Percentiles rank a stretch among this genome's conserved stretches.
These are phyloP conservation scores for Apiospora aurea DNA, from an alignment of 2,329 filamentous ascomycete species.

Conservation along the genomic window DNA sequence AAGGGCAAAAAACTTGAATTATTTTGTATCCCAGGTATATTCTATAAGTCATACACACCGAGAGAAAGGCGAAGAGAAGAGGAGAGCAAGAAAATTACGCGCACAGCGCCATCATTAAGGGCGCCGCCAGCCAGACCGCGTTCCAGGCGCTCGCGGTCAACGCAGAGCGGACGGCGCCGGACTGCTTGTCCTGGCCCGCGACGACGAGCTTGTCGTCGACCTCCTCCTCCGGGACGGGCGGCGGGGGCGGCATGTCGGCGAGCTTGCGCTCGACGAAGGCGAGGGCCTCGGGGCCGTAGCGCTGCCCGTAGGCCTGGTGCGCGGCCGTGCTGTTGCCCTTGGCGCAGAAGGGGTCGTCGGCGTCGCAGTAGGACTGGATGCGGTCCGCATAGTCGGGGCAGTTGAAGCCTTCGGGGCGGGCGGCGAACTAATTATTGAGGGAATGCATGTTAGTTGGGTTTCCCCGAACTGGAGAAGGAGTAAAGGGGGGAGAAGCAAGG, in stretches of 20 bases:
- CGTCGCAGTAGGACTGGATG: constrained; percentile 65
- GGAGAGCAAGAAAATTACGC: not conserved
- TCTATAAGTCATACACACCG: not conserved
- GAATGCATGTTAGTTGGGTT: constrained; percentile 21
- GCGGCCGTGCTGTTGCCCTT: constrained; percentile 60
- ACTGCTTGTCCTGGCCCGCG: not conserved
- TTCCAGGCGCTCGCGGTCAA: not conserved
- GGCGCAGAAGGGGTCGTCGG: constrained; percentile 67
- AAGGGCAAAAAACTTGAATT: not conserved
- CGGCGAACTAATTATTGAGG: constrained; percentile 55
- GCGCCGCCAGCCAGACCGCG: not conserved
- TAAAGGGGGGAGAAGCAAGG: too few relatives aligned
- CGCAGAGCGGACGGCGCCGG: too few relatives aligned
- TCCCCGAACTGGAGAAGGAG: not conserved
- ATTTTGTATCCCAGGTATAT: not conserved
- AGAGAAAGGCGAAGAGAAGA: not conserved
- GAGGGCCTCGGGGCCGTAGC: constrained; percentile 64
- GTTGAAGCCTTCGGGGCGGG: constrained; percentile 59
- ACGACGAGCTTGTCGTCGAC: constrained; percentile 1
- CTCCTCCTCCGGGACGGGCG: not conserved
- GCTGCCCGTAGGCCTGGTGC: constrained; percentile 64
- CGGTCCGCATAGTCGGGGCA: constrained; percentile 60
- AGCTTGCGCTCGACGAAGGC: constrained; percentile 63
- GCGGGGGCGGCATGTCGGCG: constrained; percentile 11
- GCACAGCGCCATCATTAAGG: not conserved